Evolutionary conservation across 139 green algal genomes (phyloP).

Genomic region (Gonium pectorale): DNA sequence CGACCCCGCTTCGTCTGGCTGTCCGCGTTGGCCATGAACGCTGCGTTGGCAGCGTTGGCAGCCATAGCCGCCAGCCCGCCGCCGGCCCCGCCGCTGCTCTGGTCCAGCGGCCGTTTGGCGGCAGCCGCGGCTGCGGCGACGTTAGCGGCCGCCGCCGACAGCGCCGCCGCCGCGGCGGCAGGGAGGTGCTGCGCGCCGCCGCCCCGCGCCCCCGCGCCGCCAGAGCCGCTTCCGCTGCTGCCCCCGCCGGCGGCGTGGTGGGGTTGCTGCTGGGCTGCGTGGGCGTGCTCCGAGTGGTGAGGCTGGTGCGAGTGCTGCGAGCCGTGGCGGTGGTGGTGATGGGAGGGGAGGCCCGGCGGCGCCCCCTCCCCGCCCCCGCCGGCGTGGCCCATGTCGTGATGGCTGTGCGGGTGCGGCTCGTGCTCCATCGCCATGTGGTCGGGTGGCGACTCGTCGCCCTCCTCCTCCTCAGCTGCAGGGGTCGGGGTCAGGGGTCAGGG

Average conservation of each 20-base stretch:
- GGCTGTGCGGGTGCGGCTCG: background rate
- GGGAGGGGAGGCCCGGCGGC: background rate
- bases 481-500: background rate
- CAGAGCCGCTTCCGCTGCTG: background rate
- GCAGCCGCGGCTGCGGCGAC: slow-evolving; percentile 1
- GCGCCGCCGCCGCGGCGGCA: slow-evolving; percentile 38
- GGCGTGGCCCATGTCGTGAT: background rate
- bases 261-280: background rate
- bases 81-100: background rate
- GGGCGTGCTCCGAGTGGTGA: background rate
- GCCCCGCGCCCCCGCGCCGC: background rate
- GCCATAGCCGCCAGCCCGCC: background rate
- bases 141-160: slow-evolving; percentile 30
- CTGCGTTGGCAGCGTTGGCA: slow-evolving; percentile 8
- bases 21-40: background rate
- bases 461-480: background rate
- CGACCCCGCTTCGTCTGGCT: slow-evolving; percentile 45
- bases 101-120: slow-evolving; percentile 20
- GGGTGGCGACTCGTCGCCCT: slow-evolving; percentile 15
- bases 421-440: slow-evolving; percentile 16
- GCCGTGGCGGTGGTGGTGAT: background rate
- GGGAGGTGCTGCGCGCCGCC: background rate
- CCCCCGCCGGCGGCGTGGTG: background rate
- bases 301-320: background rate
- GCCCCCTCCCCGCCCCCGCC: background rate